Conservation (phyloP, 192 early-diverging fungal species). For the Backusella tarrabulga region DNA sequence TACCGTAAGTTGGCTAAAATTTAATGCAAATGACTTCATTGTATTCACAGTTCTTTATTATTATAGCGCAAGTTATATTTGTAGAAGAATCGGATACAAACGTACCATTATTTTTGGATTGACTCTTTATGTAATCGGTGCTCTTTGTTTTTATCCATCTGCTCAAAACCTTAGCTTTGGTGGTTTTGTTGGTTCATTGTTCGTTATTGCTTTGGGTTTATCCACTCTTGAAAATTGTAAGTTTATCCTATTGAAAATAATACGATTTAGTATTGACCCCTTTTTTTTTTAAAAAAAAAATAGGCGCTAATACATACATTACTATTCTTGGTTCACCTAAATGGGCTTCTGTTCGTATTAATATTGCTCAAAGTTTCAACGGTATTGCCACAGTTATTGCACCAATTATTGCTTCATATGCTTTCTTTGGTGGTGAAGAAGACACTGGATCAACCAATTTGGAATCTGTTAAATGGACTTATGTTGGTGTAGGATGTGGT, state of each 20-base stretch:
- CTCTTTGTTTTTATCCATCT: constrained; percentile 33
- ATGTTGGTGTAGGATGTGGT: constrained; percentile 33
- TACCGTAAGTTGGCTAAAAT: constrained; percentile 25
- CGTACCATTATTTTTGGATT: constrained; percentile 29
- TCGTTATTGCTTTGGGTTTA: constrained; percentile 36
- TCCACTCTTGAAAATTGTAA: constrained; percentile 34
- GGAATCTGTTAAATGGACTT: constrained; percentile 30
- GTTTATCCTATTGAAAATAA: background rate
- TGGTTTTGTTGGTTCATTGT: constrained; percentile 31
- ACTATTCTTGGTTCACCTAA: constrained; percentile 23
- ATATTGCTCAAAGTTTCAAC: constrained; percentile 32
- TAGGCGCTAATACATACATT: constrained; percentile 32
- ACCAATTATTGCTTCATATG: constrained; percentile 33
- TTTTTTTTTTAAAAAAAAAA: constrained; percentile 8
- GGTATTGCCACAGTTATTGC: constrained; percentile 26
- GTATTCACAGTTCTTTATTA: background rate
- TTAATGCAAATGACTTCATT: background rate
- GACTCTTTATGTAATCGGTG: constrained; percentile 31
- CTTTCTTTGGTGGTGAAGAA: constrained; percentile 27
- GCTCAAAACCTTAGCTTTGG: constrained; percentile 23
- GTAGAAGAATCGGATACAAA: constrained; percentile 29
- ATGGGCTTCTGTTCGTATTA: constrained; percentile 26
- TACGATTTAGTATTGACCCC: background rate
- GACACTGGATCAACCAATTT: background rate
- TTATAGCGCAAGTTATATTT: constrained; percentile 27